Evolutionary conservation across 495 filamentous ascomycete genomes (phyloP).

Genomic region (Extremus antarcticus): DNA sequence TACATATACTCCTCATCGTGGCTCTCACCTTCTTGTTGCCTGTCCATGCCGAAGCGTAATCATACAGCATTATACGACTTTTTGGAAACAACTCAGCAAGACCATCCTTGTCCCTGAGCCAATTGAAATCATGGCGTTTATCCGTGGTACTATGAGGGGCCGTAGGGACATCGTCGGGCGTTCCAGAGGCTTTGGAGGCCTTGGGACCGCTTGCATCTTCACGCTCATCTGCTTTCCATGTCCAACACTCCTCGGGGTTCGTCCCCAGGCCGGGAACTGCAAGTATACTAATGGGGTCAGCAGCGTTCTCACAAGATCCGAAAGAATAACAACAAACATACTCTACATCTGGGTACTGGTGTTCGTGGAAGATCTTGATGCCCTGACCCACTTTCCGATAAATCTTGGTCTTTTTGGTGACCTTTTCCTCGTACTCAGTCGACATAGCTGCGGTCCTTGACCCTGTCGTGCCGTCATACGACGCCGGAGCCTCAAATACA

Average conservation of each 20-base stretch:
- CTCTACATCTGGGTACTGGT: background rate
- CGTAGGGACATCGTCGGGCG: no score
- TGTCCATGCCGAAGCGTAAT: background rate
- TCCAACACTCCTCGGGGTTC: background rate
- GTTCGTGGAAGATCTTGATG: background rate
- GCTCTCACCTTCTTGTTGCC: background rate
- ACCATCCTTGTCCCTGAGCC: background rate
- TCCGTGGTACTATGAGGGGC: background rate
- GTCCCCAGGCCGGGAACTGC: background rate
- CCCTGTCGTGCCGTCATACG: no score
- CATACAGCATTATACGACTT: background rate
- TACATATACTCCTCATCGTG: background rate
- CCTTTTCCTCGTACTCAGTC: background rate
- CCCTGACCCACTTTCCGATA: background rate
- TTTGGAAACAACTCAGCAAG: background rate
- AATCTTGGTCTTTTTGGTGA: no score
- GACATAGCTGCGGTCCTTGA: background rate
- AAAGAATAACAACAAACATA: no score
- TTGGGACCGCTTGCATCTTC: background rate
- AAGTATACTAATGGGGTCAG: background rate
- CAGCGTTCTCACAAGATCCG: background rate
- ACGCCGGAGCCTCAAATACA: no score
- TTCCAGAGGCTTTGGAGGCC: no score
- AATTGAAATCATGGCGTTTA: background rate
- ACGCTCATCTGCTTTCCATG: background rate